Base-by-base conservation (phyloP, 805 yeast species). In the Kluyveromyces wickerhamii region DNA sequence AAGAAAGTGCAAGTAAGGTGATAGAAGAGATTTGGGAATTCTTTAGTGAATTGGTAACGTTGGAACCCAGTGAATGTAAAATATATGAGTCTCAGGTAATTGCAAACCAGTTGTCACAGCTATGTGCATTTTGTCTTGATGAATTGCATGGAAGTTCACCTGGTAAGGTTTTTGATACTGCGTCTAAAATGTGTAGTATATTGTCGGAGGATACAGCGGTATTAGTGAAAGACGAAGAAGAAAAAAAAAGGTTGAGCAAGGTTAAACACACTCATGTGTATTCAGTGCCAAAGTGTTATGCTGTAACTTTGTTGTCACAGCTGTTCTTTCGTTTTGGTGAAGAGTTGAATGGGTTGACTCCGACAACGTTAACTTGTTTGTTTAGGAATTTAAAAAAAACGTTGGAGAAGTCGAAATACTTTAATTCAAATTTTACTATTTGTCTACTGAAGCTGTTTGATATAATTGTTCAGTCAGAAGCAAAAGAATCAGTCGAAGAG, bases 341-440 rank as follows among this genome's bases (percentile, higher is more conserved):
- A 9, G 55, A 54, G 8, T 39, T 64, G 2, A 47, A 55, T 5
- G 58, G 67, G 1, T 49, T 63, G 25, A 47, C 52, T 1, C 63
- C 69, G 5, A 37, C 59, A 4, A 23, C 63, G 4, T 32, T 58
- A 11, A 34, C 56, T 6, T 37, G 49, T 1, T 28, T 59, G 5
- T 45, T 61, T 35, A 63, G 59, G 38, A 48, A 57, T 14, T 28
- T 65, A 15, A 64, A 61, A 37, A 62, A 62, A 34, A 44, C 44
- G 29, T 37, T 46, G 11, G 57, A 57, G 21, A 49, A 58, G 23
- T 43, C 42, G 20, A 61, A 58, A 36, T 43, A 58, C 29, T 29
- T 47, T 10, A 62, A 62, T 40, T 49, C 60, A 4, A 37, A 48
- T 4, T 49, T 49, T 25, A 46, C 53, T 43, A 58, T 52, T 10